Base-by-base conservation (phyloP, 2,329 filamentous ascomycete genomes). In the Podosphaera aphanis region DNA sequence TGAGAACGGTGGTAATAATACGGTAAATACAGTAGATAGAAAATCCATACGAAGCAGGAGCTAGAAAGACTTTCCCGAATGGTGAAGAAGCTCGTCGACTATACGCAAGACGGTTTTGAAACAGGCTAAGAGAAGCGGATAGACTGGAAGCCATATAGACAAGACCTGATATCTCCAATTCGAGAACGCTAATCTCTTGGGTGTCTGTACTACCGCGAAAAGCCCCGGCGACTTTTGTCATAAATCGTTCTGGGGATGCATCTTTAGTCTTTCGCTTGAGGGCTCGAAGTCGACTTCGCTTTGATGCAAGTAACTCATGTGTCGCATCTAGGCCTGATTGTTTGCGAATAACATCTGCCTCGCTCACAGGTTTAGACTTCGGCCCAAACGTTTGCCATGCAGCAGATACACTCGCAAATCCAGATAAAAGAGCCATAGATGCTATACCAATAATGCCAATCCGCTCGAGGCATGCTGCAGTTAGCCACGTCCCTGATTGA, bases 401-500 rank as follows among this genome's bases (percentile, higher is more conserved):
- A 1, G 81, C 79, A 20, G 81, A 86, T 29, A 92, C 80, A n/a
- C 83, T 83, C 5, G 84, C 84, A 55, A 92, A 93, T 0, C 84
- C 84, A 5, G 83, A 83, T n/a, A 93, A 66, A 13, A 86, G 69
- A 15, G 83, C 84, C 83, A 93, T 92, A 45, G 90, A 63, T 42
- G 79, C 77, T 47, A 90, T 84, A 2, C 84, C 84, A 50, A 92
- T 83, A 36, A 93, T 78, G 11, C 83, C 84, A 21, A 93, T 76
- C 39, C 84, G 63, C 58, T 77, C 73, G 31, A 79, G 62, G 51
- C 73, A 77, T 7, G 68, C 73, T 54, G 60, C 57, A 37, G 49
- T 60, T 25, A 49, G 57, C 55, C 15, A 50, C 52, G 62, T 53
- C 46, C 59, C 53, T 16, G 62, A 59, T 47, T 65, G 53, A 44